phyloP scores from a whole-genome alignment of 164 flowering plant genomes.

The Stephania cephalantha region DNA sequence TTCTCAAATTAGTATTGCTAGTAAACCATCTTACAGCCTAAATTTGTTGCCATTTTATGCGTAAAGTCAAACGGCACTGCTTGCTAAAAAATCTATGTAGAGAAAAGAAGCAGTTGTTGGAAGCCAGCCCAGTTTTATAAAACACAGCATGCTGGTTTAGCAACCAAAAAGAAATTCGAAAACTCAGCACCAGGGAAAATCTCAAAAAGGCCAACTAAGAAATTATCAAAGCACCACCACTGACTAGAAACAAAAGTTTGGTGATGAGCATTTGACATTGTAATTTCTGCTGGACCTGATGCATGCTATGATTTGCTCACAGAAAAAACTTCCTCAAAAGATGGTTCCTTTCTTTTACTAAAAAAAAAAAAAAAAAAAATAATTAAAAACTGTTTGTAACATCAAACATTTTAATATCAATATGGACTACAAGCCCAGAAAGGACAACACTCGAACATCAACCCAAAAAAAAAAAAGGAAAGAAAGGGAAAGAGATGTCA shows the following conservation, averaged over 20 bases:
- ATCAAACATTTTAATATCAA: conserved; percentile 40
- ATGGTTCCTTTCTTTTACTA: background rate
- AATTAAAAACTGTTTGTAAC: conserved; percentile 66
- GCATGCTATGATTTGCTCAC: background rate
- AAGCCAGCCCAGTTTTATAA: no score
- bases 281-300: background rate
- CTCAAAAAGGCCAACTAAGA: background rate
- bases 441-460: background rate
- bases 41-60: background rate
- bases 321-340: background rate
- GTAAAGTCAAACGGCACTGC: background rate
- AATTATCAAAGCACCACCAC: background rate
- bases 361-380: conserved; percentile 7
- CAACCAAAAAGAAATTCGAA: background rate
- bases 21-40: no score
- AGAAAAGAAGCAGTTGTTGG: background rate
- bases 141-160: background rate
- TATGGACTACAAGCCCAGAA: background rate
- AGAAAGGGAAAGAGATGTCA: background rate
- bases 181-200: background rate
- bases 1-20: no score
- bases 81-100: background rate
- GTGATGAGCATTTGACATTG: background rate
- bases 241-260: background rate
- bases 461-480: background rate